These are phyloP conservation scores for Crucihimalaya himalaica DNA, from an alignment of 345 rosid species.

Conservation along the genomic window DNA sequence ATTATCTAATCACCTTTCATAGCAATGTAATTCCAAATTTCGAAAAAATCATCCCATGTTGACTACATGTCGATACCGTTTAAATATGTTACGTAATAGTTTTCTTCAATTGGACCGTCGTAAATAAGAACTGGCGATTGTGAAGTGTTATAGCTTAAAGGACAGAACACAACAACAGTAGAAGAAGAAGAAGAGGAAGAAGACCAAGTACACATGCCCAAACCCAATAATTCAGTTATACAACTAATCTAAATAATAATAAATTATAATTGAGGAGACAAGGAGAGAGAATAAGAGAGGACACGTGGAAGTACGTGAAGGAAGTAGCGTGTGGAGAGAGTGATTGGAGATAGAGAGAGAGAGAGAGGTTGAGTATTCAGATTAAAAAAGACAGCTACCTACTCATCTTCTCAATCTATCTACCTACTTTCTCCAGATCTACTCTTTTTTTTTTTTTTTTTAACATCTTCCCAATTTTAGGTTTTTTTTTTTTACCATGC, in stretches of 20 bases:
- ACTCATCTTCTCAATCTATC: constrained; percentile 43
- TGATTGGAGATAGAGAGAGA: constrained; percentile 36
- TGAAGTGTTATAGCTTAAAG: background rate
- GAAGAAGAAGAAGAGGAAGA: constrained; percentile 24
- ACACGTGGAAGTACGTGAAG: constrained; percentile 34
- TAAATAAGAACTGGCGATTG: background rate
- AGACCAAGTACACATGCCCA: constrained; percentile 23
- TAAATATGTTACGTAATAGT: background rate
- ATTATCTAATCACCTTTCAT: background rate
- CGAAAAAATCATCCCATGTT: background rate
- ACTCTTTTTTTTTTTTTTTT: constrained; percentile 2
- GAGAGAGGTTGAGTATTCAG: constrained; percentile 31
- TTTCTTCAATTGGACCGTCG: constrained; percentile 2
- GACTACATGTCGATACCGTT: background rate
- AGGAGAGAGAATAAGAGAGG: constrained; percentile 11
- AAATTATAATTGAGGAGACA: background rate
- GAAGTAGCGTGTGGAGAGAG: constrained; percentile 44
- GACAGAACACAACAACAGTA: constrained; percentile 19
- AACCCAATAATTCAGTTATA: constrained; percentile 41
- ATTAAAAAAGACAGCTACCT: constrained; percentile 41
- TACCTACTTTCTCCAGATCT: constrained; percentile 45
- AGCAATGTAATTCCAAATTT: background rate
- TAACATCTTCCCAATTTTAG: background rate
- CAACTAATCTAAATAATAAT: constrained; percentile 28
- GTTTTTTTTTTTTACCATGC: background rate